Evolutionary conservation across 2,329 filamentous ascomycete genomes (phyloP).

Genomic region (Xylariaceae sp.): DNA sequence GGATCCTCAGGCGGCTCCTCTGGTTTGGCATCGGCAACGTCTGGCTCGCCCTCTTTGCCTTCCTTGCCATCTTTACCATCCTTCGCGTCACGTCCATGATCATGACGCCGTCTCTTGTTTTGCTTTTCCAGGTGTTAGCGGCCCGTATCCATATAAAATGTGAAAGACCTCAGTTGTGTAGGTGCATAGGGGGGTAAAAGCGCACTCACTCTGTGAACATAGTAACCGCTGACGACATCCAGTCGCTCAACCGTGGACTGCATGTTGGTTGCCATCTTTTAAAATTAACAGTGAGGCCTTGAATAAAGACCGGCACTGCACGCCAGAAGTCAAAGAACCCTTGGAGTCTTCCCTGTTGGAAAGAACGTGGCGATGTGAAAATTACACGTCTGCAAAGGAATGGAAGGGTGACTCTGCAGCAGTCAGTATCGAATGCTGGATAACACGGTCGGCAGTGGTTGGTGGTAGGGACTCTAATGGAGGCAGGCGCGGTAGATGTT

Average conservation of each 20-base stretch:
- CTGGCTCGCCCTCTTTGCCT: constrained; percentile 49
- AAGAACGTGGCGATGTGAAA: too few relatives aligned
- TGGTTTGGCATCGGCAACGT: constrained; percentile 36
- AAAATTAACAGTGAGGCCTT: not conserved
- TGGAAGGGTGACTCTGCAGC: too few relatives aligned
- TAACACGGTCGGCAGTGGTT: too few relatives aligned
- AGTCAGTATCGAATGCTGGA: too few relatives aligned
- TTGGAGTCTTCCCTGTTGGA: too few relatives aligned
- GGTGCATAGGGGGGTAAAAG: not conserved
- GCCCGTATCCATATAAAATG: too few relatives aligned
- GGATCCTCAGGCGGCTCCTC: constrained; percentile 66
- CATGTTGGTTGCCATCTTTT: constrained; percentile 41
- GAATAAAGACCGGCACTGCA: not conserved
- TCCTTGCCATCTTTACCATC: constrained; percentile 45
- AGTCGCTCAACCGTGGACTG: constrained; percentile 81
- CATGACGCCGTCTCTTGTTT: constrained; percentile 66
- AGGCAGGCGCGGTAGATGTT: too few relatives aligned
- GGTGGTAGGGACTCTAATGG: too few relatives aligned
- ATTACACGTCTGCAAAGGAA: too few relatives aligned
- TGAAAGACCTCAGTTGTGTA: not conserved
- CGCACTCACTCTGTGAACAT: constrained; percentile 65
- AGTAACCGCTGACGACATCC: constrained; percentile 93
- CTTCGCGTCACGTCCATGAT: constrained; percentile 41
- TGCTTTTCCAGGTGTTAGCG: constrained; percentile 31
- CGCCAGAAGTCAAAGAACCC: too few relatives aligned